Evolutionary conservation across 1,284 basidiomycete species (phyloP).

Genomic region (Rhodotorula sp.): DNA sequence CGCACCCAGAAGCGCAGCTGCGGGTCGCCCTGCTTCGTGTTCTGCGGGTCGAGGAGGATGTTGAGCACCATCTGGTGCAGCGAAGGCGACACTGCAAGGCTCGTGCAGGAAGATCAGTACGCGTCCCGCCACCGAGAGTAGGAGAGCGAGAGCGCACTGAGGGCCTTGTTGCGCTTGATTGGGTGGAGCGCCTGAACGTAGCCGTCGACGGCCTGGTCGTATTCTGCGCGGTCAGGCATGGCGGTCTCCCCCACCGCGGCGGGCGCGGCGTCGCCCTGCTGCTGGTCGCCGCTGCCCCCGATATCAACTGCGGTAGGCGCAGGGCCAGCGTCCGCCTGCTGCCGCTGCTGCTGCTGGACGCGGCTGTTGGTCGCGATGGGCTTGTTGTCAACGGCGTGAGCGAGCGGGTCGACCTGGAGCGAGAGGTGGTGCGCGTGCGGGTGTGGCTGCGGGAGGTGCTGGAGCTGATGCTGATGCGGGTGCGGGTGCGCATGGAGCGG

Average conservation of each 20-base stretch:
- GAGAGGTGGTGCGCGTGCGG: background rate
- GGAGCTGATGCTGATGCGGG: background rate
- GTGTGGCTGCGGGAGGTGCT: background rate
- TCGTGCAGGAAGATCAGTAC: background rate
- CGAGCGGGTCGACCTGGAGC: too few relatives aligned
- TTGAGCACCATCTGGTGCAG: background rate
- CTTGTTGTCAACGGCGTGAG: background rate
- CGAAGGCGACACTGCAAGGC: background rate
- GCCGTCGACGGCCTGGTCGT: background rate
- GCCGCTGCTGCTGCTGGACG: background rate
- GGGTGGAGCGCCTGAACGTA: background rate
- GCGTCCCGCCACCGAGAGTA: too few relatives aligned
- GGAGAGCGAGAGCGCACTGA: conserved; percentile 4
- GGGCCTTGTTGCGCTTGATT: conserved; percentile 12
- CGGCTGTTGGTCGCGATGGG: background rate
- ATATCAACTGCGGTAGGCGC: too few relatives aligned
- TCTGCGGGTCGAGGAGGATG: conserved; percentile 2
- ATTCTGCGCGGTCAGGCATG: background rate
- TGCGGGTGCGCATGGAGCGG: background rate
- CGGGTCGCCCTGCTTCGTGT: conserved; percentile 9
- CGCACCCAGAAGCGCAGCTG: conserved; percentile 19
- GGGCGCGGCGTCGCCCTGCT: background rate
- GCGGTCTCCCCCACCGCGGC: background rate
- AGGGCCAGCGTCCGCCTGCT: background rate
- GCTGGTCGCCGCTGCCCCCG: background rate